Conservation (phyloP, 2,329 filamentous ascomycete genomes). For the Claviceps pazoutovae region DNA sequence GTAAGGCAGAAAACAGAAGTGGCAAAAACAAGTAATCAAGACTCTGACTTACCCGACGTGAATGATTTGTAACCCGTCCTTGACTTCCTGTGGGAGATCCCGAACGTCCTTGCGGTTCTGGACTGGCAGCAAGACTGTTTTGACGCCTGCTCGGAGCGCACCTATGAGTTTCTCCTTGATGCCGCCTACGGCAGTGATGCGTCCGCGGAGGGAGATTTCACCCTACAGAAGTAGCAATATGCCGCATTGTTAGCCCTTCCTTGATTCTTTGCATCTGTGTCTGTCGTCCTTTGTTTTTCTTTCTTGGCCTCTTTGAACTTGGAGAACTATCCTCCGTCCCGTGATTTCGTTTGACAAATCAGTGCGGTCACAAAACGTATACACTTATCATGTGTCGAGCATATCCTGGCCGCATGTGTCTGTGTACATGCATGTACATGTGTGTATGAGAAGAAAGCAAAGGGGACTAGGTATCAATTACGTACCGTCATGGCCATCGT, state of each 20-base stretch:
- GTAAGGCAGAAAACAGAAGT: background rate
- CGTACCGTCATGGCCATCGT: constrained; percentile 87
- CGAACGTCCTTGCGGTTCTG: constrained; percentile 86
- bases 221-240: constrained; percentile 26
- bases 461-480: constrained; percentile 1
- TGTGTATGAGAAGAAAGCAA: background rate
- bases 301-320: background rate
- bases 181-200: constrained; percentile 86
- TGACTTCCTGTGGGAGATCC: constrained; percentile 83
- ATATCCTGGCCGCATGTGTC: background rate
- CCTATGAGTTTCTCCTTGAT: constrained; percentile 99
- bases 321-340: no score
- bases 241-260: background rate
- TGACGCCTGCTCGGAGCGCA: constrained; percentile 81
- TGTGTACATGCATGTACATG: background rate
- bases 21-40: constrained; percentile 27
- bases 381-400: background rate
- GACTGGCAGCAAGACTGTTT: constrained; percentile 77
- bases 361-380: background rate
- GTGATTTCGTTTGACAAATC: no score
- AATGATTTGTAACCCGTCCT: constrained; percentile 72
- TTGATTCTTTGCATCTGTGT: background rate
- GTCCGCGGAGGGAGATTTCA: constrained; percentile 67
- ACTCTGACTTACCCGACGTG: constrained; percentile 58
- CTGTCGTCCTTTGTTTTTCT: background rate